Base-by-base conservation (phyloP, 2,329 filamentous ascomycete genomes). In the Pleoardoris graminearum region DNA sequence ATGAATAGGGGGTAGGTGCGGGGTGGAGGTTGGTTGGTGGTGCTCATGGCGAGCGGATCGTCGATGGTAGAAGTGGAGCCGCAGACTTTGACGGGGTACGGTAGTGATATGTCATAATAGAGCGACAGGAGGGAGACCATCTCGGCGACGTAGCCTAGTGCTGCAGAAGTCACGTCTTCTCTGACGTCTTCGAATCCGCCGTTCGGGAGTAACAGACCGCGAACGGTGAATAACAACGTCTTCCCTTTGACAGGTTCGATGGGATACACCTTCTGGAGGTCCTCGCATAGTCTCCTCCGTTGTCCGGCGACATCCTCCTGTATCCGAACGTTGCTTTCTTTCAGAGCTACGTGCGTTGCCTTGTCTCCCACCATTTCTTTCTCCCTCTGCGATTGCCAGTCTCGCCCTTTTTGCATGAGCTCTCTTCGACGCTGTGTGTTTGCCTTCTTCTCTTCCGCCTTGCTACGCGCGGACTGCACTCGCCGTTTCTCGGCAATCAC, bases 251-350 rank as follows among this genome's bases (percentile, higher is more conserved):
- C 72, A 2, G 91, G 87, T 7, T 85, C 83, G 53, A 99, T 96
- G 3, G 88, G 86, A 68, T 92, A 97, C 51, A 97, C 89, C 22
- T 79, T 77, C 11, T 85, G 78, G 0, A 99, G 79, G 59, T 96
- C 91, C 60, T 94, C 87, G 70, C 91, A 92, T 50, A 97, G 90
- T 30, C 94, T 87, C 12, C 92, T 85, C 19, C 92, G 84, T 72
- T 97, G 94, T n/a, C 89, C 90, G 52, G 82, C 85, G n/a, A 91
- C 88, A 17, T 85, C 83, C 45, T 87, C 85, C 36, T 80, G 79
- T 0, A 83, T 85, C 42, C 80, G 74, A 3, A 79, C 77, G 0
- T 88, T 73, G 1, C 87, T 76, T 4, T 77, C 73, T 30, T 79
- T 79, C 11, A 84, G 85, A 0, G 82, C 42, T 78, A 76, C 7